Percentiles rank a stretch among this genome's conserved stretches.
phyloP scores from a whole-genome alignment of 2,329 filamentous ascomycete species.

The Cytospora piceicola region DNA sequence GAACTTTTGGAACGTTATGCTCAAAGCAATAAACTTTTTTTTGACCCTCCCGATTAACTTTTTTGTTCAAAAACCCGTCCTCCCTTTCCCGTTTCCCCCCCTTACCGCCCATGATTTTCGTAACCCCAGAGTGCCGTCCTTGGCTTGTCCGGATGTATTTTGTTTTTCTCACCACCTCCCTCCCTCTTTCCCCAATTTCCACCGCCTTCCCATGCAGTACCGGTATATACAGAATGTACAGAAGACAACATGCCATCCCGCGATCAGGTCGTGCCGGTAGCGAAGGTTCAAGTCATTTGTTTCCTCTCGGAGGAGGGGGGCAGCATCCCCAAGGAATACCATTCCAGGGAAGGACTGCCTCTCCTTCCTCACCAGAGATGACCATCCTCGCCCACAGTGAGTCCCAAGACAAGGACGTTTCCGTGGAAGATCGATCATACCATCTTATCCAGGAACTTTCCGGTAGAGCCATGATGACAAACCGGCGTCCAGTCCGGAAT shows the following conservation, averaged over 20 bases:
- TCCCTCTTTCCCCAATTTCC: background rate
- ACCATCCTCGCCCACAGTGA: background rate
- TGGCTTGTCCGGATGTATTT: background rate
- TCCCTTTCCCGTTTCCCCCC: background rate
- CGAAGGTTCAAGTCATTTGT: background rate
- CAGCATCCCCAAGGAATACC: background rate
- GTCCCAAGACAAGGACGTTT: background rate
- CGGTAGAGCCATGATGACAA: background rate
- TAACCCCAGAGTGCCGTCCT: background rate
- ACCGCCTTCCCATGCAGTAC: background rate
- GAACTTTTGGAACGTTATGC: background rate
- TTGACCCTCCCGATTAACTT: background rate
- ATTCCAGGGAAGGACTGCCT: background rate
- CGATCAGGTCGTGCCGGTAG: background rate
- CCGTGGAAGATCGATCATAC: background rate
- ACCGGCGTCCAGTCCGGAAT: background rate
- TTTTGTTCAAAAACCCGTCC: background rate
- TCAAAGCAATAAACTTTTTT: slow-evolving; percentile 1
- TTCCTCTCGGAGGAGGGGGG: background rate
- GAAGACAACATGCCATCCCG: background rate
- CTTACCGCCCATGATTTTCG: background rate
- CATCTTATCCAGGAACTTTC: background rate
- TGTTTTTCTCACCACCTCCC: background rate
- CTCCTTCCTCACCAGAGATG: background rate
- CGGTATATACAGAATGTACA: slow-evolving; percentile 3